Base-by-base conservation (phyloP, 2,329 filamentous ascomycete species). In the Fusarium tupiense region DNA sequence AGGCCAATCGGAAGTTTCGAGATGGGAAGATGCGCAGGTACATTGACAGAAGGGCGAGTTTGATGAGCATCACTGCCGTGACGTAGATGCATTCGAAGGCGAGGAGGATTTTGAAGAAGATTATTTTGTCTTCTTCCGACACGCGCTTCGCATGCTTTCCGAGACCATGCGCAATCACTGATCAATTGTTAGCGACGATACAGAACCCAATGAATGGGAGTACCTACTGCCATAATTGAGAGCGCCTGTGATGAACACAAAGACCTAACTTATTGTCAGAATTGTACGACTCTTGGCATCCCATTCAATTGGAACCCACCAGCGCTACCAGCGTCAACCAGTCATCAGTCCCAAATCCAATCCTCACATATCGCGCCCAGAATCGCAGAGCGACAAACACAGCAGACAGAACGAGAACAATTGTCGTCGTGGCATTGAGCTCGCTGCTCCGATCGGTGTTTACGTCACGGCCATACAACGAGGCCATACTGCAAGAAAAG, bases 51-150 rank as follows among this genome's bases (percentile, higher is more conserved):
- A 74, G 40, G 16, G 71, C 71, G 4, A 74, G 63, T 40, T 74
- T 74, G 16, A 74, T 56, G 17, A 74, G 33, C 72, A 74, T 65
- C 1, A 74, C 71, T 1, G 71, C 52, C 1, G 67, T 74, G 26
- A 72, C 67, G 16, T 74, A 74, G 4, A 74, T 65, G 43, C 43
- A 57, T 61, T 74, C 72, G 29, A 74, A 74, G 4, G 71, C 67
- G 3, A 74, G 29, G 13, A 74, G 72, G 22, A 74, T 6, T 52
- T 74, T 72, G 31, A 74, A 57, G 47, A 74, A 72, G 5, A 37
- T 38, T 3, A 61, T 5, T n/a, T 29, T 35, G 14, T 74, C 72
- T n/a, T 33, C 1, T 3, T 20, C 8, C 0, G 71, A 47, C 16
- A 74, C 67, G 4, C n/a, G 10, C 1, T 24, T 9, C 2, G 40